Evolutionary conservation across 179 eudicot species (phyloP), one percentile per base, ranked within the genome.

Genomic region (Silene noctiflora): DNA sequence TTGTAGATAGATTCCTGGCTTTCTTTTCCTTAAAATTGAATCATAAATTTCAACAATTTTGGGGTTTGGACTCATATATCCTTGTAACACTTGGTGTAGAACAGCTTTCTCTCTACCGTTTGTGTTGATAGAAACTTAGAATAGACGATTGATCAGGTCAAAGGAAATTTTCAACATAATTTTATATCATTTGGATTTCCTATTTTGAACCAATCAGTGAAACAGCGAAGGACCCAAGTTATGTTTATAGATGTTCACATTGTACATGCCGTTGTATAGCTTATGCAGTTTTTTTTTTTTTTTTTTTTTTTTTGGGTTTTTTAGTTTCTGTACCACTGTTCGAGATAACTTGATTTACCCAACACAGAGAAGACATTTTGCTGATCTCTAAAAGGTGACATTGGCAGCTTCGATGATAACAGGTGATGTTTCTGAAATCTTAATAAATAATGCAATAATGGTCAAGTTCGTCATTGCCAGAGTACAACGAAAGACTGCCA

Each of bases 71-170:
- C 6, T 74, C 62, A 55, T 8, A 27, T 63, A 70, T 63, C 67
- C 64, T 62, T 74, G 75, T 70, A 77, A 6, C 72, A 24, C 75
- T 81, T 60, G 65, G 31, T 33, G 33, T 16, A 21, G 11, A 20
- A 9, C 25, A 1, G 19, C 11, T 48, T 20, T 72, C 69, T 67
- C 69, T 67, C 56, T 42, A 55, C 11, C 63, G 19, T 16, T 33
- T 72, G 66, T 76, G 60, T 16, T 10, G 71, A 39, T 67, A 67
- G 53, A 42, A 69, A 70, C 20, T 76, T 42, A 61, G 58, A 60
- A 74, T 55, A 51, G 19, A 75, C 21, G 69, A 22, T 31, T 10
- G 8, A 55, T 61, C 67, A 31, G 10, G 7, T 25, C 53, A 53
- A 2, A 53, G 29, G 10, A 21, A 0, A 21, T 55, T 62, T 53